These are phyloP conservation scores for Quercus lobata DNA, from an alignment of 331 rosid species.

Conservation along the genomic window DNA sequence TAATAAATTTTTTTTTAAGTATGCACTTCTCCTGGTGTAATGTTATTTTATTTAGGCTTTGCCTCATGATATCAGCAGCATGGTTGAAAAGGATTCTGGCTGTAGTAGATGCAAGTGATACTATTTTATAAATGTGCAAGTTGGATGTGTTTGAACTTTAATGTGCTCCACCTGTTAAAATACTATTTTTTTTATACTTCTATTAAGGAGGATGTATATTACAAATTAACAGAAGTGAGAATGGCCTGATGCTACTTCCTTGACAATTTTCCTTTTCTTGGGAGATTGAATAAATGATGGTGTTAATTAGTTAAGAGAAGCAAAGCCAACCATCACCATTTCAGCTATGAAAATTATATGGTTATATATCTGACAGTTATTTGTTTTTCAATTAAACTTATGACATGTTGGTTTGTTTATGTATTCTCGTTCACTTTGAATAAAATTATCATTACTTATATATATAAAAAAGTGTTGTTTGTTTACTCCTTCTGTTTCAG, in stretches of 20 bases:
- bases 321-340: neutral
- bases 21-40: neutral
- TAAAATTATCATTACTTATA: too few species aligned
- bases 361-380: neutral
- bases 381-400: constrained; percentile 20
- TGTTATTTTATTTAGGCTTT: neutral
- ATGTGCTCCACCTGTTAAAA: neutral
- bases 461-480: neutral
- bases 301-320: neutral
- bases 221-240: neutral
- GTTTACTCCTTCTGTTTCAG: constrained; percentile 35
- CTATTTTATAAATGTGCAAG: neutral
- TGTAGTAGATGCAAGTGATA: neutral
- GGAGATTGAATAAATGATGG: neutral
- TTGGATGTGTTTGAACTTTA: neutral
- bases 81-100: neutral
- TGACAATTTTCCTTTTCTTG: neutral
- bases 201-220: neutral
- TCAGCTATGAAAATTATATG: neutral
- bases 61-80: neutral
- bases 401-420: constrained; percentile 13
- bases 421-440: too few species aligned
- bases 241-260: neutral
- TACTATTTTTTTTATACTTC: neutral
- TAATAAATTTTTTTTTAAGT: neutral